Evolutionary conservation across 208 protist genomes (phyloP).

Genomic region (Willaertia magna): DNA sequence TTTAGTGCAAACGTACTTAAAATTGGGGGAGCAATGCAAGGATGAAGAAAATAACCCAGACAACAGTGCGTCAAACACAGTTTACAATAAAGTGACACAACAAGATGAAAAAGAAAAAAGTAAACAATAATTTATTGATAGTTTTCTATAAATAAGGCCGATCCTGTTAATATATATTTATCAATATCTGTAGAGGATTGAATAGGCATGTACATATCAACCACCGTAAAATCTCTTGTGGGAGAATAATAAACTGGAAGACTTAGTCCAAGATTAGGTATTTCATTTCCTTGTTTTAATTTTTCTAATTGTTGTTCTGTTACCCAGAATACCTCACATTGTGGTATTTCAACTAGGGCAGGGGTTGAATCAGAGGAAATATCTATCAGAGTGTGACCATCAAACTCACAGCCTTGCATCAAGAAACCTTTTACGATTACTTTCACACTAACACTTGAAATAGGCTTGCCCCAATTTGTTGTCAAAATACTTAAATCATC

Average conservation of each 20-base stretch:
- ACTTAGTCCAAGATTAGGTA: not conserved
- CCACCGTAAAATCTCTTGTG: not conserved
- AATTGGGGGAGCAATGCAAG: no score
- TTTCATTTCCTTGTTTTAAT: not conserved
- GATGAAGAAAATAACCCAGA: no score
- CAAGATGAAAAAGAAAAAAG: no score
- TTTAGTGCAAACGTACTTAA: no score
- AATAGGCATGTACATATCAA: not conserved
- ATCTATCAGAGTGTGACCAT: constrained; percentile 4
- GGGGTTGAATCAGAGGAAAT: constrained; percentile 2
- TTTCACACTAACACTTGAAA: not conserved
- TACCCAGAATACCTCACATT: constrained; percentile 16
- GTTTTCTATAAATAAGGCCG: not conserved
- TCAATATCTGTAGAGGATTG: not conserved
- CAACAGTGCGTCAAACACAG: no score
- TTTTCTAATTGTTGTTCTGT: not conserved
- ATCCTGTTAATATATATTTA: not conserved
- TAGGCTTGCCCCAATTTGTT: not conserved
- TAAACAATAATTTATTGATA: no score
- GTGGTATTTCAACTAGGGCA: constrained; percentile 10
- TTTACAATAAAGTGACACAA: no score
- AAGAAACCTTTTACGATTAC: not conserved
- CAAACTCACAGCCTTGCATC: constrained; percentile 26
- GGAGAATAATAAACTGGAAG: constrained; percentile 3
- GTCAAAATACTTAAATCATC: constrained; percentile 32